Percentiles rank a stretch among this genome's conserved stretches.
phyloP scores from a whole-genome alignment of 805 yeast species.

The Yueomyces sp. region DNA sequence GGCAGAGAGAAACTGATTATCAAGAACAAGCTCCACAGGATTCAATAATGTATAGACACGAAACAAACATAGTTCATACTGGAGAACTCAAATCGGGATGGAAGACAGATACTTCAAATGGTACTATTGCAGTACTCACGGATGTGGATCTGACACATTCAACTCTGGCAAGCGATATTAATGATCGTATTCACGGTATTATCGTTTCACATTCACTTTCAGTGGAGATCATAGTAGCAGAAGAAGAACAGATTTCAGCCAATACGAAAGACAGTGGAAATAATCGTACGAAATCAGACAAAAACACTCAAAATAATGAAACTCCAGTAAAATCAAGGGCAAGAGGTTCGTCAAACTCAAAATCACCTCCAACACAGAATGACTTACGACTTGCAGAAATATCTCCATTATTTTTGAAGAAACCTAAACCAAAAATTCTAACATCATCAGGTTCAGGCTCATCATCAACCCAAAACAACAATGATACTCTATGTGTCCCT shows the following conservation, averaged over 20 bases:
- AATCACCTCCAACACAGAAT: conserved; percentile 3
- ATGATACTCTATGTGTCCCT: conserved; percentile 43
- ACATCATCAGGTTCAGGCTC: conserved; percentile 10
- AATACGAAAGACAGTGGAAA: conserved; percentile 26
- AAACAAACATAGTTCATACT: conserved; percentile 53
- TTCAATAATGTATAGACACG: conserved; percentile 49
- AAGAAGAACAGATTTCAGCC: conserved; percentile 39
- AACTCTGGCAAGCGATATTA: conserved; percentile 63
- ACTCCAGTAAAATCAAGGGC: neutral
- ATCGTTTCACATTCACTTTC: conserved; percentile 63
- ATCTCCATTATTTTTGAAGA: conserved; percentile 30
- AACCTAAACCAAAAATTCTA: conserved; percentile 12
- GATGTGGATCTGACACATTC: conserved; percentile 50
- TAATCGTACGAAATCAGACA: neutral
- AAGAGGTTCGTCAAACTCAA: neutral
- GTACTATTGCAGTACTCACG: conserved; percentile 67
- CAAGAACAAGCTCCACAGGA: conserved; percentile 22
- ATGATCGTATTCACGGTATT: conserved; percentile 70
- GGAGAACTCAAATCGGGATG: conserved; percentile 87
- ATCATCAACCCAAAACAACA: conserved; percentile 3
- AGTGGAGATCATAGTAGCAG: conserved; percentile 88
- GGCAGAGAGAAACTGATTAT: conserved; percentile 15
- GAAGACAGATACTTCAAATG: conserved; percentile 78
- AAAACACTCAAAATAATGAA: too few relatives aligned
- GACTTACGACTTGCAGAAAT: conserved; percentile 32